These are phyloP conservation scores for Mycosphaerella arachidis DNA, from an alignment of 2,329 filamentous ascomycete species.

Conservation along the genomic window DNA sequence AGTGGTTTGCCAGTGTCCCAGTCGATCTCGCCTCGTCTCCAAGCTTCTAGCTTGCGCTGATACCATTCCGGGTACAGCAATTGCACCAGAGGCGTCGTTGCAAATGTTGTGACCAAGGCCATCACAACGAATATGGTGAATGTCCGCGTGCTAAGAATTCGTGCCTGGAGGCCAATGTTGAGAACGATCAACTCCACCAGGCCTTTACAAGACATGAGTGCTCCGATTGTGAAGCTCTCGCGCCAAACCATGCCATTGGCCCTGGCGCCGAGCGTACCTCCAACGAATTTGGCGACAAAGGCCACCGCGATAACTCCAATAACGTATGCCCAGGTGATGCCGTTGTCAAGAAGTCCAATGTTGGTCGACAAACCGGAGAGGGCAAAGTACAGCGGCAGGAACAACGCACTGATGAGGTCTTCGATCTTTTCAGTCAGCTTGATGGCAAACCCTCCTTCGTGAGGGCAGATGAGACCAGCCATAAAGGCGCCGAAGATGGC, in stretches of 20 bases:
- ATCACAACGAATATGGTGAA: conserved; percentile 96
- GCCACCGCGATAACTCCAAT: conserved; percentile 76
- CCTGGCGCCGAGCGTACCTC: conserved; percentile 73
- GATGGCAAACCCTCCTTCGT: conserved; percentile 84
- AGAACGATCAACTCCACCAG: conserved; percentile 92
- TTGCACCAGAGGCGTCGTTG: conserved; percentile 72
- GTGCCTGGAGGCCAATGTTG: conserved; percentile 78
- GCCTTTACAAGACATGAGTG: conserved; percentile 94
- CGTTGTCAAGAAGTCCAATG: conserved; percentile 74
- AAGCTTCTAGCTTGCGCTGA: conserved; percentile 66
- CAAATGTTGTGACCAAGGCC: conserved; percentile 81
- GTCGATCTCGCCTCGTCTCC: conserved; percentile 83
- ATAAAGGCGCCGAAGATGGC: conserved; percentile 93
- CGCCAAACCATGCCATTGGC: conserved; percentile 78
- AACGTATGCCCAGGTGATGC: conserved; percentile 85
- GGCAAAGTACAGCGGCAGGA: conserved; percentile 89
- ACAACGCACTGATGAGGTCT: conserved; percentile 77
- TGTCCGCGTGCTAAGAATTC: conserved; percentile 72
- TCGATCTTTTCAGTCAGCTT: conserved; percentile 92
- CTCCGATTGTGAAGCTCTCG: conserved; percentile 81
- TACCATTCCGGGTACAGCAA: conserved; percentile 74
- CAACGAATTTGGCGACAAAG: conserved; percentile 78
- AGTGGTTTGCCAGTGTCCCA: conserved; percentile 65
- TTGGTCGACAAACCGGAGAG: conserved; percentile 86
- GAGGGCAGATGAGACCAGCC: conserved; percentile 82